Conservation (phyloP, 1,284 basidiomycete genomes). For the Fomitiporia mediterranea region DNA sequence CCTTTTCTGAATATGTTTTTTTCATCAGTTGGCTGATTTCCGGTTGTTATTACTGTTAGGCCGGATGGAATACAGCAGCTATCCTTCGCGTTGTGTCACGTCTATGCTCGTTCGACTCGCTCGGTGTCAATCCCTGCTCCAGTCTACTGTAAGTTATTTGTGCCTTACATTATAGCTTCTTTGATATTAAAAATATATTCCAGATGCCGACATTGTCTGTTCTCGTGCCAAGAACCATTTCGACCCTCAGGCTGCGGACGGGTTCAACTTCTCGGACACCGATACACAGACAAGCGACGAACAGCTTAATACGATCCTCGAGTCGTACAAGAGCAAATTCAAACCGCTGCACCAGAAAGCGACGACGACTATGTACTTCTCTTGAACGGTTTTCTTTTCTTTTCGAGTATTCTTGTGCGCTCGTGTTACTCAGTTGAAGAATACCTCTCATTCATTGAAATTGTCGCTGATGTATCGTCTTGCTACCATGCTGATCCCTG, state of each 20-base stretch:
- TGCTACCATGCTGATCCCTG: background rate
- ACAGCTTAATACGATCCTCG: conserved; percentile 41
- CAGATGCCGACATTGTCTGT: conserved; percentile 83
- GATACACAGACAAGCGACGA: conserved; percentile 39
- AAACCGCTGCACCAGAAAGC: conserved; percentile 45
- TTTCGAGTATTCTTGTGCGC: no score
- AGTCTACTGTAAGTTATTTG: conserved; percentile 61
- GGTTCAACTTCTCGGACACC: conserved; percentile 50
- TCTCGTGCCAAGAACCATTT: conserved; percentile 77
- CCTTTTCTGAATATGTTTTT: conserved; percentile 23
- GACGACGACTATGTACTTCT: conserved; percentile 62
- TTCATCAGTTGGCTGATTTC: no score
- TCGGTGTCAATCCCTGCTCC: conserved; percentile 83
- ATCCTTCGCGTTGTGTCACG: conserved; percentile 74
- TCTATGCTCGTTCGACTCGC: conserved; percentile 77
- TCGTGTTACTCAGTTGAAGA: no score
- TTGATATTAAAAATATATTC: background rate
- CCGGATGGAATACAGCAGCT: conserved; percentile 65
- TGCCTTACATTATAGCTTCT: background rate
- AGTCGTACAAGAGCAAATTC: conserved; percentile 37
- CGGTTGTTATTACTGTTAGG: conserved; percentile 35
- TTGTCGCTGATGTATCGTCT: no score
- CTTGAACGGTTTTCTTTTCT: conserved; percentile 28
- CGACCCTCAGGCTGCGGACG: conserved; percentile 46
- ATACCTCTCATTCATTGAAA: no score